Evolutionary conservation across 176 grass and related monocot species (phyloP).

Genomic region (Bromus sterilis): DNA sequence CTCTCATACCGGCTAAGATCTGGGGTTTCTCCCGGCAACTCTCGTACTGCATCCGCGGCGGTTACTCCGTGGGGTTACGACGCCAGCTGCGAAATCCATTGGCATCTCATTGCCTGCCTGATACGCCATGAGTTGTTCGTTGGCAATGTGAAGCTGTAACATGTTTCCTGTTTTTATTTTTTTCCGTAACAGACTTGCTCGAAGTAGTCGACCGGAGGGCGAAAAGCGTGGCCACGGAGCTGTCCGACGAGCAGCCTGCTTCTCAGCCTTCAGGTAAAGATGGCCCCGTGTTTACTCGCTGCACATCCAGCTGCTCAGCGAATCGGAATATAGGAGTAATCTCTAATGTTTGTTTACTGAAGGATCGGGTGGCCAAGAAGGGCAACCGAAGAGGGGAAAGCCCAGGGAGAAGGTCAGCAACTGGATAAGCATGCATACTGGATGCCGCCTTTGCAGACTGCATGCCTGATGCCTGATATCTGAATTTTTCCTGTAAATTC

Average conservation of each 20-base stretch:
- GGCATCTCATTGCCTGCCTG: conserved; percentile 6
- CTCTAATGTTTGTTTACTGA: conserved; percentile 32
- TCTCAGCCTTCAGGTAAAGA: conserved; percentile 67
- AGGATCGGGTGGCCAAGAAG: conserved; percentile 54
- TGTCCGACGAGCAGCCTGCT: conserved; percentile 67
- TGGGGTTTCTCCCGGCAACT: not conserved
- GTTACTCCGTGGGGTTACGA: not conserved
- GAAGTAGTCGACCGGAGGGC: conserved; percentile 95
- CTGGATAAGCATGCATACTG: conserved; percentile 6
- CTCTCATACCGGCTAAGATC: conserved; percentile 10
- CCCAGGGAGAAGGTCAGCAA: conserved; percentile 65
- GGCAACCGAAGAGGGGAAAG: conserved; percentile 57
- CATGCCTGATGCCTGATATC: not conserved
- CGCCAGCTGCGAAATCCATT: not conserved
- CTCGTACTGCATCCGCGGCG: not conserved
- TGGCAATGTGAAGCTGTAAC: conserved; percentile 17
- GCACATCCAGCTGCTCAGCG: conserved; percentile 3
- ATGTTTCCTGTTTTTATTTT: not conserved
- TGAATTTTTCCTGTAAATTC: conserved; percentile 12
- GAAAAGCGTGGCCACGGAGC: conserved; percentile 82
- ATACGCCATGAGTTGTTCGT: not conserved
- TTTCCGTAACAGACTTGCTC: conserved; percentile 69
- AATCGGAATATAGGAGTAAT: not conserved
- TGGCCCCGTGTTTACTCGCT: not conserved
- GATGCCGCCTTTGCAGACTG: not conserved